Evolutionary conservation across 148 eudicot species (phyloP).

Genomic region (Persicaria maculosa): DNA sequence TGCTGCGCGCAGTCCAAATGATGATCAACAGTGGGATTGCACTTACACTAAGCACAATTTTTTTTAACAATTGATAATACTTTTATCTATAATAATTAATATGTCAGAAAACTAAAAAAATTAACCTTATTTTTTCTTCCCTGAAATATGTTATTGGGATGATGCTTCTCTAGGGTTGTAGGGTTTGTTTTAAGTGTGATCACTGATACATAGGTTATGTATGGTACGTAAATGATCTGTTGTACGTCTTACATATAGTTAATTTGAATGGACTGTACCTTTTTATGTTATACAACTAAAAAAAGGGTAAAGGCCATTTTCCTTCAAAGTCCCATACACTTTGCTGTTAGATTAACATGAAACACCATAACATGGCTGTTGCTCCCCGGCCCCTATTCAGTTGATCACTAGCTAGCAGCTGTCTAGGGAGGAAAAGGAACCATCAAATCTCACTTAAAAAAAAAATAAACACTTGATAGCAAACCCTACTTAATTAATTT

Average conservation of each 20-base stretch:
- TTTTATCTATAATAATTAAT: too few species aligned
- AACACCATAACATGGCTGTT: neutral
- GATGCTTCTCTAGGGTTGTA: neutral
- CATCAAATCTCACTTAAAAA: too few species aligned
- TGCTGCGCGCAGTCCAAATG: too few species aligned
- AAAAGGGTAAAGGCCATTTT: neutral
- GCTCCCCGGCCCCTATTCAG: too few species aligned
- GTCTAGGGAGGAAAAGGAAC: too few species aligned
- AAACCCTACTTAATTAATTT: too few species aligned
- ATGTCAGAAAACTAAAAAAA: too few species aligned
- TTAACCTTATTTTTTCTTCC: too few species aligned
- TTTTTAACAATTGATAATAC: too few species aligned
- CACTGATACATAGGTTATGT: neutral
- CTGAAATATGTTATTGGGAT: too few species aligned
- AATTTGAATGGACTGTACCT: neutral
- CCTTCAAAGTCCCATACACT: neutral
- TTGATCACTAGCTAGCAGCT: too few species aligned
- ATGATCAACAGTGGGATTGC: neutral
- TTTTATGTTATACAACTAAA: neutral
- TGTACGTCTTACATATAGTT: neutral
- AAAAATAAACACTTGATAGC: too few species aligned
- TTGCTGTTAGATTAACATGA: neutral
- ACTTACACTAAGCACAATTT: neutral
- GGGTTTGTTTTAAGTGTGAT: conserved; percentile 5
- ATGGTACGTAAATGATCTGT: neutral